Evolutionary conservation across 148 eudicot genomes (phyloP).

Genomic region (Chenopodium berlandieri): DNA sequence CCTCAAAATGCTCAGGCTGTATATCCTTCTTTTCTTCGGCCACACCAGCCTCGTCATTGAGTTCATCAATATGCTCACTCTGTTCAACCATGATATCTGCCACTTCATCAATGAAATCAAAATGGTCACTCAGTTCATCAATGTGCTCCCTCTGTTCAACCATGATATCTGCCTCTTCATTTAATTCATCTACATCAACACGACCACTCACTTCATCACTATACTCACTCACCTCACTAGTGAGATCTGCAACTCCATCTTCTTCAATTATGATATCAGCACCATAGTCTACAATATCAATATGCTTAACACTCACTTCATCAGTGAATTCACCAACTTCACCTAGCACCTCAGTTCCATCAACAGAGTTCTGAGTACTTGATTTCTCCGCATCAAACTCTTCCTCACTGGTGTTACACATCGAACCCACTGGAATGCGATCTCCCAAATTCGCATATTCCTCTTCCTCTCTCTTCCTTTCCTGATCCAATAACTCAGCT

Average conservation of each 20-base stretch:
- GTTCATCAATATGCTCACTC: slow-evolving; percentile 8
- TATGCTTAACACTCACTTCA: slow-evolving; percentile 21
- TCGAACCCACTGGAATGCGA: slow-evolving; percentile 10
- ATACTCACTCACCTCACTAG: slow-evolving; percentile 2
- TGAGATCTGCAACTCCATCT: slow-evolving; percentile 10
- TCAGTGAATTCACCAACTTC: slow-evolving; percentile 12
- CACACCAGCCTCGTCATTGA: slow-evolving; percentile 12
- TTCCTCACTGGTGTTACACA: slow-evolving; percentile 12
- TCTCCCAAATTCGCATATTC: slow-evolving; percentile 25
- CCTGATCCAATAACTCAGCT: slow-evolving; percentile 57
- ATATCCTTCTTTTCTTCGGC: not conserved
- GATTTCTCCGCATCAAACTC: slow-evolving; percentile 20
- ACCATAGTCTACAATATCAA: slow-evolving; percentile 25
- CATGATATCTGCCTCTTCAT: slow-evolving; percentile 6
- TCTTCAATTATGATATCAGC: slow-evolving; percentile 18
- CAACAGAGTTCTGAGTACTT: not conserved
- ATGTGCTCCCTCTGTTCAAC: slow-evolving; percentile 9
- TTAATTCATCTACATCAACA: not conserved
- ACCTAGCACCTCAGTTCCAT: slow-evolving; percentile 19
- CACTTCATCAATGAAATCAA: not conserved
- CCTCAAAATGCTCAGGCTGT: slow-evolving; percentile 20
- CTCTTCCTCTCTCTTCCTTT: slow-evolving; percentile 38
- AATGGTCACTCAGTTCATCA: slow-evolving; percentile 1
- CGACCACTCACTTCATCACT: slow-evolving; percentile 1
- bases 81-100: not conserved